These are phyloP conservation scores for Venturiaceae sp. DNA, from an alignment of 2,329 filamentous ascomycete genomes.

Conservation along the genomic window DNA sequence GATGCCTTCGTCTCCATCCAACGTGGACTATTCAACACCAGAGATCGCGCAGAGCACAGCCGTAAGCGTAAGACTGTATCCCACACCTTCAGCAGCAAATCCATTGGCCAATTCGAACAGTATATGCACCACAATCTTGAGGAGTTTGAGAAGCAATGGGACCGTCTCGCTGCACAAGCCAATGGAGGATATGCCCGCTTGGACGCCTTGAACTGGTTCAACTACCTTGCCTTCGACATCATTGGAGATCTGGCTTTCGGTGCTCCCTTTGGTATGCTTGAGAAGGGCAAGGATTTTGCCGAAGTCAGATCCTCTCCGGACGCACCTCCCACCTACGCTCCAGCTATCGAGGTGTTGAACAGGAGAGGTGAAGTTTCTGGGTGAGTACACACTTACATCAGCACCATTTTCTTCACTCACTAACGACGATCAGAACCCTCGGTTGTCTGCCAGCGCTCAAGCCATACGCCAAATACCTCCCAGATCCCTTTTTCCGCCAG, in stretches of 20 bases:
- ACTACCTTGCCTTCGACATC: constrained; percentile 53
- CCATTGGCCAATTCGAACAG: constrained; percentile 74
- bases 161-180: constrained; percentile 46
- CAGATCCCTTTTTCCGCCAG: constrained; percentile 70
- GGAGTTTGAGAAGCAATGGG: constrained; percentile 64
- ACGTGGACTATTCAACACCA: constrained; percentile 81
- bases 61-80: constrained; percentile 84
- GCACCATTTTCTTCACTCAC: not conserved
- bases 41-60: constrained; percentile 70
- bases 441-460: constrained; percentile 66
- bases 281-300: constrained; percentile 64
- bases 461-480: constrained; percentile 70
- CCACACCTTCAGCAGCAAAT: constrained; percentile 79
- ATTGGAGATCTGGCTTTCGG: constrained; percentile 62
- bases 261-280: constrained; percentile 74
- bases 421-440: constrained; percentile 45
- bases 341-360: constrained; percentile 82
- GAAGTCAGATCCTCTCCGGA: constrained; percentile 57
- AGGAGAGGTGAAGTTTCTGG: constrained; percentile 78
- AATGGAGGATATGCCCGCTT: constrained; percentile 50
- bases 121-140: constrained; percentile 77
- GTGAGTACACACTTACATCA: constrained; percentile 15
- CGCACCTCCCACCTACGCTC: constrained; percentile 55
- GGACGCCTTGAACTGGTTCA: constrained; percentile 75
- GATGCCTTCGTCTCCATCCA: constrained; percentile 84